phyloP scores from a whole-genome alignment of 345 rosid genomes.

The Toxicodendron radicans region DNA sequence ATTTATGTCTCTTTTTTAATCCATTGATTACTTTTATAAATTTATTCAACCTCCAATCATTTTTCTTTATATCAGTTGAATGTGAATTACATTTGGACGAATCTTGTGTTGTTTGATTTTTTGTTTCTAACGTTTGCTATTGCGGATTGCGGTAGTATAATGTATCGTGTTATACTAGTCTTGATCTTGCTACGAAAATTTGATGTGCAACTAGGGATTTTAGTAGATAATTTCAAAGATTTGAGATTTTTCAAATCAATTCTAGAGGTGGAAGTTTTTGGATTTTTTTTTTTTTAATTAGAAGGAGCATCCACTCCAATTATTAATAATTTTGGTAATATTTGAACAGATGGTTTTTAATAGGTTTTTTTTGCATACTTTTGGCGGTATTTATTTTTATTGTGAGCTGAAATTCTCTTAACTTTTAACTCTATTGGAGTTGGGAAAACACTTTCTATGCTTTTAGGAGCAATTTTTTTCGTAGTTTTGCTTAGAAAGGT shows the following conservation, averaged over 20 bases:
- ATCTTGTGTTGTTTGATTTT: not conserved
- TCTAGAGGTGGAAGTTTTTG: not conserved
- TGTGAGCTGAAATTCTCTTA: not conserved
- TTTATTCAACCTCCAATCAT: not conserved
- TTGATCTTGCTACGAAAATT: not conserved
- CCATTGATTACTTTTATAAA: not conserved
- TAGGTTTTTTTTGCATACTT: not conserved
- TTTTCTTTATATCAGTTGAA: not conserved
- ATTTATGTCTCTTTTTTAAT: conserved; percentile 3
- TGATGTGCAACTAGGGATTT: not conserved
- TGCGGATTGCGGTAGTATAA: not conserved
- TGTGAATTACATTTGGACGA: not conserved
- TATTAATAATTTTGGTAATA: not conserved
- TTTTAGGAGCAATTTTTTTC: not conserved
- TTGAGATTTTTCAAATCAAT: not conserved
- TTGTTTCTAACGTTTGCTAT: not conserved
- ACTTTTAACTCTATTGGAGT: not conserved
- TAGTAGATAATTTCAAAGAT: not conserved
- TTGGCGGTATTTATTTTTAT: not conserved
- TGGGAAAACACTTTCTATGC: not conserved
- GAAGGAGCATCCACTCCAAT: not conserved
- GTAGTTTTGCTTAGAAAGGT: not conserved
- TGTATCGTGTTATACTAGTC: not conserved
- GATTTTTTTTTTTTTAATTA: not conserved
- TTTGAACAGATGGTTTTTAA: not conserved